phyloP scores from a whole-genome alignment of 2,329 filamentous ascomycete genomes.

The Zymoseptoria crescenta region DNA sequence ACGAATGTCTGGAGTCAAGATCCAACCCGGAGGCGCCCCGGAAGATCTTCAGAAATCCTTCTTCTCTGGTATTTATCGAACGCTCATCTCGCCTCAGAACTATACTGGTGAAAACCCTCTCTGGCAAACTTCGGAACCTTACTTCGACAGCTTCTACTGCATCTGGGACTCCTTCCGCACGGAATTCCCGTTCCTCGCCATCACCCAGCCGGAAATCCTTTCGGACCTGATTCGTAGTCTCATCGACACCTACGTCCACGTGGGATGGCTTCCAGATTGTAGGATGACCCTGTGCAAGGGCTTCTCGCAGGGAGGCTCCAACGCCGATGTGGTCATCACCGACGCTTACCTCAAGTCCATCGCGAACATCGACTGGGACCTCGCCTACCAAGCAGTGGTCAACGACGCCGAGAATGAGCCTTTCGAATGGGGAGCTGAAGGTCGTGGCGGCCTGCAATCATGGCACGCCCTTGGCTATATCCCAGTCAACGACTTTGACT shows the following conservation, averaged over 20 bases:
- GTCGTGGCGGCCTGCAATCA: constrained; percentile 59
- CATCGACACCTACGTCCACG: constrained; percentile 59
- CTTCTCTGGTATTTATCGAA: constrained; percentile 61
- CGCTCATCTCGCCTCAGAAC: constrained; percentile 61
- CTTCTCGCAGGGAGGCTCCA: constrained; percentile 45
- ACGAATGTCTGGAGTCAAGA: constrained; percentile 31
- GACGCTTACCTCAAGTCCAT: constrained; percentile 63
- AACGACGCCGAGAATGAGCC: constrained; percentile 66
- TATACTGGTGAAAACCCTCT: constrained; percentile 62
- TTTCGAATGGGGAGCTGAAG: constrained; percentile 60
- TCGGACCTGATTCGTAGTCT: constrained; percentile 59
- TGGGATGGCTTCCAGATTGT: constrained; percentile 63
- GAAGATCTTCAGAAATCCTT: constrained; percentile 44
- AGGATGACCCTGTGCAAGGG: constrained; percentile 65
- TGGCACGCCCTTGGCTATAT: constrained; percentile 67
- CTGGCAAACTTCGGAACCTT: constrained; percentile 57
- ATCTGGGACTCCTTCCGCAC: constrained; percentile 59
- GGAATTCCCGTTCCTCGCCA: constrained; percentile 54
- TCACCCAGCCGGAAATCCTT: constrained; percentile 54
- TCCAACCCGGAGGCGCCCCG: constrained; percentile 37
- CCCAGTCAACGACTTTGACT: constrained; percentile 37
- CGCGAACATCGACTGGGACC: constrained; percentile 53
- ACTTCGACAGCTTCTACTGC: constrained; percentile 64
- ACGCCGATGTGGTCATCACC: constrained; percentile 53
- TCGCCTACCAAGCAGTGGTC: constrained; percentile 61